Evolutionary conservation across 352 stramenopile genomes (phyloP).

Genomic region (Phytophthora uliginosa): DNA sequence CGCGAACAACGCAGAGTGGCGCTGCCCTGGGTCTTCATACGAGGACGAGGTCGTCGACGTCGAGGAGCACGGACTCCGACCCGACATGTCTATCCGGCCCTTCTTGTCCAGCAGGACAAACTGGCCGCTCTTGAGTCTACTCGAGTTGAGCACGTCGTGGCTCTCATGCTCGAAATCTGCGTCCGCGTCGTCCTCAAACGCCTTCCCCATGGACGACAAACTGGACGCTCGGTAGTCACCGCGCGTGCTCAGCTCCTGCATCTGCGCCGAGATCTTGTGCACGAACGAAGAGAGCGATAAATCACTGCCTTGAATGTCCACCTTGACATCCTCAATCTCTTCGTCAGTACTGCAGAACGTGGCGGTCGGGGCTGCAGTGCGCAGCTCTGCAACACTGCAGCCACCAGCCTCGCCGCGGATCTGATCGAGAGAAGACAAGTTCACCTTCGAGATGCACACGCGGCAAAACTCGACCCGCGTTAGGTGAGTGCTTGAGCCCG

Average conservation of each 20-base stretch:
- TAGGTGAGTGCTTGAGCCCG: neutral
- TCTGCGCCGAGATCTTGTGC: conserved; percentile 19
- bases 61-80: conserved; percentile 23
- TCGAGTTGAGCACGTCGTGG: conserved; percentile 25
- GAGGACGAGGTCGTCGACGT: conserved; percentile 27
- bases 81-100: conserved; percentile 9
- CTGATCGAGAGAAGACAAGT: conserved; percentile 8
- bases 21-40: conserved; percentile 12
- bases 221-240: conserved; percentile 23
- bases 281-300: conserved; percentile 26
- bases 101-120: conserved; percentile 16
- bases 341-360: neutral
- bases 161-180: conserved; percentile 11
- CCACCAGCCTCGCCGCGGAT: conserved; percentile 8
- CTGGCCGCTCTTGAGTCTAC: conserved; percentile 8
- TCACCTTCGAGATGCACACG: conserved; percentile 25
- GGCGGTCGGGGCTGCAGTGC: neutral
- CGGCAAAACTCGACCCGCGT: conserved; percentile 31
- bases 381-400: neutral
- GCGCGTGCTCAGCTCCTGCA: conserved; percentile 19
- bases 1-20: conserved; percentile 30
- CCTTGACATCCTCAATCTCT: conserved; percentile 2
- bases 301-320: conserved; percentile 20
- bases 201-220: conserved; percentile 22
- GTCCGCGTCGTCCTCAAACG: conserved; percentile 13